Conservation (phyloP, 768 basidiomycete genomes). For the Tricholoma matsutake region DNA sequence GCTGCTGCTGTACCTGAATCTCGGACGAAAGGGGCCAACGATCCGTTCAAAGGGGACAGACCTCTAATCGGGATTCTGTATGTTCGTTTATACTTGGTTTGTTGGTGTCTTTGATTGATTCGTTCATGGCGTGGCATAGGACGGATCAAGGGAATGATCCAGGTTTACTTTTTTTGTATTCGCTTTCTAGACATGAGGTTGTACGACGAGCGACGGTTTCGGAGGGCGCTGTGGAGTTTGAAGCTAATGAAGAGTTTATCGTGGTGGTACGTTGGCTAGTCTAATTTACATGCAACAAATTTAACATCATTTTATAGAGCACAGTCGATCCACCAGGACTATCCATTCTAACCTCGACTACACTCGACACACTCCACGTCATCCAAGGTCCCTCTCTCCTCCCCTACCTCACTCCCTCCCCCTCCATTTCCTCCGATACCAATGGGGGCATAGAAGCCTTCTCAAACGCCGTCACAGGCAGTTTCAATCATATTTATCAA, state of each 20-base stretch:
- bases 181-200: conserved; percentile 26
- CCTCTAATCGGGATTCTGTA: conserved; percentile 35
- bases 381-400: conserved; percentile 46
- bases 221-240: conserved; percentile 30
- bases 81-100: not conserved
- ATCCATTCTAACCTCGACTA: conserved; percentile 53
- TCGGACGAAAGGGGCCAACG: conserved; percentile 15
- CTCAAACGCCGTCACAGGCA: not conserved
- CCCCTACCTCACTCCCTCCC: conserved; percentile 10
- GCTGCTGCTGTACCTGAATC: conserved; percentile 39
- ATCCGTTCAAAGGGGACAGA: conserved; percentile 23
- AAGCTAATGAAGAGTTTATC: conserved; percentile 32
- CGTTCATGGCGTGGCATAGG: not conserved
- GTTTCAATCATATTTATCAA: not conserved
- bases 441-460: not conserved
- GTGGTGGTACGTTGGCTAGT: conserved; percentile 48
- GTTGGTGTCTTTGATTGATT: not conserved
- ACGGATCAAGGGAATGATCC: not conserved
- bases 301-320: conserved; percentile 37
- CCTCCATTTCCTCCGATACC: not conserved
- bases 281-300: not conserved
- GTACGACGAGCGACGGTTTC: conserved; percentile 45
- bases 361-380: conserved; percentile 48
- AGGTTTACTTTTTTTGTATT: conserved; percentile 29
- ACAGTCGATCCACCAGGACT: conserved; percentile 52